Conservation (phyloP, 768 basidiomycete species). For the Boletus reticuloceps region DNA sequence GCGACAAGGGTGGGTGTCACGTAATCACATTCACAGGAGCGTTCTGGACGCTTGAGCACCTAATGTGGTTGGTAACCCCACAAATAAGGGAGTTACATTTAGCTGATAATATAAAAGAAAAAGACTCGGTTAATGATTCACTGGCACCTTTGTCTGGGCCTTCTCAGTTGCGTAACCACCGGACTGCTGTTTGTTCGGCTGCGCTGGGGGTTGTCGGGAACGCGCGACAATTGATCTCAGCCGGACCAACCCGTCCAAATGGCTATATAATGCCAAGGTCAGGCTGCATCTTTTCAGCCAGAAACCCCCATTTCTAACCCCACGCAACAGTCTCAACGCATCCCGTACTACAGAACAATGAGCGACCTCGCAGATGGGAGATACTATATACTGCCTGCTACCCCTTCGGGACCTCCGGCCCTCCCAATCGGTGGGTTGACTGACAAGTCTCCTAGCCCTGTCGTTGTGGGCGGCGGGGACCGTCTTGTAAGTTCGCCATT, state of each 20-base stretch:
- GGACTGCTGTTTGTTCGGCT: too few relatives aligned
- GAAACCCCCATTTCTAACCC: not conserved
- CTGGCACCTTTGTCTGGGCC: too few relatives aligned
- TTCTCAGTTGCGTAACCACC: too few relatives aligned
- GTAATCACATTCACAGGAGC: too few relatives aligned
- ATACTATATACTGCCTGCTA: not conserved
- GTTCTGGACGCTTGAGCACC: too few relatives aligned
- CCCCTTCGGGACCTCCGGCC: not conserved
- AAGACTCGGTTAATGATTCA: too few relatives aligned
- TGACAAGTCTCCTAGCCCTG: not conserved
- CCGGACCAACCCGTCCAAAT: not conserved
- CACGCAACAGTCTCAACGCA: too few relatives aligned
- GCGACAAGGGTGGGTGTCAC: too few relatives aligned
- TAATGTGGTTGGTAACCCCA: too few relatives aligned
- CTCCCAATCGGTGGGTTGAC: not conserved
- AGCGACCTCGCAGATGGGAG: not conserved
- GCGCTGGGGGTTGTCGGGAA: too few relatives aligned
- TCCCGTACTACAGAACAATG: not conserved
- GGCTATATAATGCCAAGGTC: not conserved
- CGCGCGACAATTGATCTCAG: not conserved
- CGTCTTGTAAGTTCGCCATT: not conserved
- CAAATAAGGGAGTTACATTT: too few relatives aligned
- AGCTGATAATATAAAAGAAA: too few relatives aligned
- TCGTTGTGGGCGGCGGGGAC: not conserved
- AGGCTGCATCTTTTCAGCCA: not conserved